phyloP scores from a whole-genome alignment of 2,329 filamentous ascomycete species.

The Calonectria naviculata region DNA sequence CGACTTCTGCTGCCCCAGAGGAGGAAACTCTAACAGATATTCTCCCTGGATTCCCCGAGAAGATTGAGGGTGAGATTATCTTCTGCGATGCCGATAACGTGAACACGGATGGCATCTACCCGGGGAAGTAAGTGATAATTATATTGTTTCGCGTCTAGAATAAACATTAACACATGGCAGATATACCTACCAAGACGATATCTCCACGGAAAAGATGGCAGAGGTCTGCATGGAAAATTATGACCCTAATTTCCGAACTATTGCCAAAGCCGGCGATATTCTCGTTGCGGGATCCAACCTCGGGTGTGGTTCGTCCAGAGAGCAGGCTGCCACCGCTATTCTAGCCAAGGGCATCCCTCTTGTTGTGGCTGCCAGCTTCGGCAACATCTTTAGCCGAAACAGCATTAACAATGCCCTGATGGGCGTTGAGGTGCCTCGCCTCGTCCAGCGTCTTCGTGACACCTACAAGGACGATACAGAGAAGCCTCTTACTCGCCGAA shows the following conservation, averaged over 20 bases:
- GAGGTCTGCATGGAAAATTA: slow-evolving; percentile 96
- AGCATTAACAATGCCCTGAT: slow-evolving; percentile 84
- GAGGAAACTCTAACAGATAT: slow-evolving; percentile 71
- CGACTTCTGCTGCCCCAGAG: slow-evolving; percentile 31
- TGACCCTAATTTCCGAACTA: slow-evolving; percentile 74
- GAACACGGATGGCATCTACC: slow-evolving; percentile 53
- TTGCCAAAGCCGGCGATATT: slow-evolving; percentile 79
- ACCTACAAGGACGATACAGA: slow-evolving; percentile 61
- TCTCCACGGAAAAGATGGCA: slow-evolving; percentile 83
- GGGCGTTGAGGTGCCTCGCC: slow-evolving; percentile 75
- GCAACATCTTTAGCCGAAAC: slow-evolving; percentile 85
- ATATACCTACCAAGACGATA: slow-evolving; percentile 90
- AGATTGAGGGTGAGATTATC: slow-evolving; percentile 85
- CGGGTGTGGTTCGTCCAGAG: slow-evolving; percentile 77
- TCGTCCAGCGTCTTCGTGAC: slow-evolving; percentile 74
- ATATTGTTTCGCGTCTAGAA: background rate
- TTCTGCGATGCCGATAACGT: slow-evolving; percentile 66
- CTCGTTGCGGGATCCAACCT: slow-evolving; percentile 91
- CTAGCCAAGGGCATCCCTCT: slow-evolving; percentile 84
- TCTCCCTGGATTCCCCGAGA: slow-evolving; percentile 87
- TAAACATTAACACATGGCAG: slow-evolving; percentile 60
- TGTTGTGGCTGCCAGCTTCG: slow-evolving; percentile 83
- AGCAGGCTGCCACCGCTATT: slow-evolving; percentile 84
- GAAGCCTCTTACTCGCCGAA: slow-evolving; percentile 75
- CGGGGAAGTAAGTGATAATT: too few relatives aligned